These are phyloP conservation scores for Colletotrichum aenigma DNA, from an alignment of 2,329 filamentous ascomycete species.

Conservation along the genomic window DNA sequence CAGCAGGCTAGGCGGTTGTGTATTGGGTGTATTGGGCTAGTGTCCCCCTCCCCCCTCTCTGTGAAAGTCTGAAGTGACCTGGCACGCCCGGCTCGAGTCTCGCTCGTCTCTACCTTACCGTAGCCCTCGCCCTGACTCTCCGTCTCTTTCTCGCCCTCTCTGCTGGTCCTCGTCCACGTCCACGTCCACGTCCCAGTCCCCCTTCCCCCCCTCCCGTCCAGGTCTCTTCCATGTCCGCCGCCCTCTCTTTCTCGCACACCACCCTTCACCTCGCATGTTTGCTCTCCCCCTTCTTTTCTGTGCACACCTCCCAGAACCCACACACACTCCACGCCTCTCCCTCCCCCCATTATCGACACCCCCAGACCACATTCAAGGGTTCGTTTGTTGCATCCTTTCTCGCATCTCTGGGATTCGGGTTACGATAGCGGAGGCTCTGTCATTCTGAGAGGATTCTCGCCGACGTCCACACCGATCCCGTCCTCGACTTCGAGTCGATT, in stretches of 20 bases:
- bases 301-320: constrained; percentile 30
- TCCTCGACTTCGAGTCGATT: background rate
- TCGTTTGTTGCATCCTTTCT: constrained; percentile 22
- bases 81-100: background rate
- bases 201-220: constrained; percentile 10
- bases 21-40: background rate
- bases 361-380: constrained; percentile 29
- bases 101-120: background rate
- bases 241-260: constrained; percentile 21
- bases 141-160: background rate
- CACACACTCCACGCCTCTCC: constrained; percentile 41
- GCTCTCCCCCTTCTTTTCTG: constrained; percentile 26
- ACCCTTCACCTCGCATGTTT: constrained; percentile 23
- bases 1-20: background rate
- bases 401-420: constrained; percentile 17
- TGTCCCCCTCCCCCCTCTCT: background rate
- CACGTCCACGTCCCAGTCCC: constrained; percentile 9
- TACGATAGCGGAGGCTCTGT: constrained; percentile 19
- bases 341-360: constrained; percentile 46
- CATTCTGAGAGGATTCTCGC: background rate
- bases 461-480: background rate
- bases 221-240: constrained; percentile 21
- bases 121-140: background rate
- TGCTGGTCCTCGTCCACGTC: background rate
- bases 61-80: background rate